phyloP scores from a whole-genome alignment of 257 asterid species.

The Apocynum venetum region DNA sequence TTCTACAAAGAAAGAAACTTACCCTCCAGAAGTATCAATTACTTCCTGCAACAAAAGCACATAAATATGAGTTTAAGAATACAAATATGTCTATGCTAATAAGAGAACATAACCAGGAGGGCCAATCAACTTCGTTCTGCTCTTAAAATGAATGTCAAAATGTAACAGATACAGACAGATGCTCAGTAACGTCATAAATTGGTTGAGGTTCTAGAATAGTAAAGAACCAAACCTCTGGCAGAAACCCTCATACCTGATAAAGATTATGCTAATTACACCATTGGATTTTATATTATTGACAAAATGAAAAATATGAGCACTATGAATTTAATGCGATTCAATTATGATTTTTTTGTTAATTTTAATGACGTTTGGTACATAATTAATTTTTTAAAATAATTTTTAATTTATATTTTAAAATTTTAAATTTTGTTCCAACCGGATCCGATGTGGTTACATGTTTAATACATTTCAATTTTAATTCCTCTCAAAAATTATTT shows the following conservation, averaged over 20 bases:
- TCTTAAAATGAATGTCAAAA: neutral
- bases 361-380: too few relatives aligned
- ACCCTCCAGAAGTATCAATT: constrained; percentile 85
- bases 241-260: neutral
- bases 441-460: too few relatives aligned
- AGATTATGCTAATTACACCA: neutral
- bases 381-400: too few relatives aligned
- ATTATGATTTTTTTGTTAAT: too few relatives aligned
- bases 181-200: neutral
- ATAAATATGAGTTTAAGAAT: neutral
- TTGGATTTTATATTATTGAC: neutral
- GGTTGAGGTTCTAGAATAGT: neutral
- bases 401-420: too few relatives aligned
- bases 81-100: neutral
- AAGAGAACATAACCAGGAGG: neutral
- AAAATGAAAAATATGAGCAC: neutral
- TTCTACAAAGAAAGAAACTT: constrained; percentile 23
- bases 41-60: constrained; percentile 51
- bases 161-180: neutral
- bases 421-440: too few relatives aligned
- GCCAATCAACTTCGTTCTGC: neutral
- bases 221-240: neutral
- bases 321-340: too few relatives aligned
- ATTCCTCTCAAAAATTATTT: too few relatives aligned
- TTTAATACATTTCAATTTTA: too few relatives aligned